Evolutionary conservation across 305 asterid genomes (phyloP), one percentile per base, ranked within the genome.

Genomic region (Plantago coronopus): DNA sequence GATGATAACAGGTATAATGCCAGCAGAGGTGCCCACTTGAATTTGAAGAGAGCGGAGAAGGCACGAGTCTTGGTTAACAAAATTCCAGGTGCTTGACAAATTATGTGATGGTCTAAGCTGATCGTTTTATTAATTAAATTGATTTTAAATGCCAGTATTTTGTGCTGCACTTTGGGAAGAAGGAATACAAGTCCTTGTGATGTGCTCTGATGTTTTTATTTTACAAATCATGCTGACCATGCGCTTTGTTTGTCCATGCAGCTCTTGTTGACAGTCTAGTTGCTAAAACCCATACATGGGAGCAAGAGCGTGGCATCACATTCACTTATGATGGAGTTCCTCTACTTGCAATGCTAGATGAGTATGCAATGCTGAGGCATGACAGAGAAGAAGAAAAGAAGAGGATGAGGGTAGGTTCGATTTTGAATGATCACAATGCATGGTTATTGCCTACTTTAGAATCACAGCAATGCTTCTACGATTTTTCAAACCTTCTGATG

Each of bases 381-480:
- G 97, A 94, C 55, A 78, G 97, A 68, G 99, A 90, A 63, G 99
- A 94, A 82, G 99, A 94, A 86, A 94, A 90, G 81, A 89, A 80
- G 80, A 90, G 95, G 83, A 44, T 85, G 72, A 85, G 86, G 96
- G 99, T 89, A 68, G 64, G 84, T 72, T 49, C 38, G 16, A 18
- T 25, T 61, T 27, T 13, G 1, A 3, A 17, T n/a, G 8, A 50
- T 9, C 9, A 34, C 12, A 7, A 34, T 34, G 11, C 40, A 34
- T 9, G 40, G 1, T 7, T 34, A 34, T 34, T 34, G 40, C 40
- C 12, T 4, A 34, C 40, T 34, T 7, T 12, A 7, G 40, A 34
- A 34, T 34, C 11, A 34, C 40, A 34, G 12, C 40, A 7, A 34
- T 9, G 12, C 11, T 7, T 34, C 9, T 34, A 9, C 40, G 12